phyloP scores from a whole-genome alignment of 2,329 filamentous ascomycete genomes.

The Westerdykella sp. region DNA sequence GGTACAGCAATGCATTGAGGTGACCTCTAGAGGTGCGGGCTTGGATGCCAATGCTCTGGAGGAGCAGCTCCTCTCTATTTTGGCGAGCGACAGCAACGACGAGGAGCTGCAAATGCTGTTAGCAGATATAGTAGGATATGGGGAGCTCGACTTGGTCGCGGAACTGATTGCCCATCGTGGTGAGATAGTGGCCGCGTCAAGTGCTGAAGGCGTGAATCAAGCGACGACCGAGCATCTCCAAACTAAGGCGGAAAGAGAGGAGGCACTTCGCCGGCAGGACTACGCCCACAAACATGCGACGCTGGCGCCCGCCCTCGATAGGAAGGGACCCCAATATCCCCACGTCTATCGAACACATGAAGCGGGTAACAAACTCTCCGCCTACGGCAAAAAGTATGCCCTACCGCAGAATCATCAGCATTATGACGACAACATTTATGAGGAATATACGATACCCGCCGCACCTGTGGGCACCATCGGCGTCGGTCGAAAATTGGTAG shows the following conservation, averaged over 20 bases:
- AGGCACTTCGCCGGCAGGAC: constrained; percentile 68
- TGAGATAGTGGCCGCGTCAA: constrained; percentile 48
- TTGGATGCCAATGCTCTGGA: constrained; percentile 65
- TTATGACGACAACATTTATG: constrained; percentile 70
- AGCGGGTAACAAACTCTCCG: constrained; percentile 78
- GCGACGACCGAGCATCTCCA: constrained; percentile 49
- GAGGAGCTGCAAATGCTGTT: constrained; percentile 88
- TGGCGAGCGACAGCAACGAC: constrained; percentile 63
- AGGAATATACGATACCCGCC: constrained; percentile 83
- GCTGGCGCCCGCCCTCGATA: constrained; percentile 64
- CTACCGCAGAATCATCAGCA: constrained; percentile 70
- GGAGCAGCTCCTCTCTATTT: constrained; percentile 67
- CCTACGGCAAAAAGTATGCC: constrained; percentile 73
- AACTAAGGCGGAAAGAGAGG: constrained; percentile 70
- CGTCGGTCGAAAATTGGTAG: constrained; percentile 66
- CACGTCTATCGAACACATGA: constrained; percentile 84
- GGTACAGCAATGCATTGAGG: constrained; percentile 56
- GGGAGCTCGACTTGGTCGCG: constrained; percentile 87
- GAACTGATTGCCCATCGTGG: constrained; percentile 75
- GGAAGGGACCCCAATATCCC: constrained; percentile 71
- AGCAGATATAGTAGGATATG: constrained; percentile 85
- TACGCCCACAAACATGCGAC: constrained; percentile 73
- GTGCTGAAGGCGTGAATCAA: constrained; percentile 22
- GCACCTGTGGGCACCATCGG: constrained; percentile 68
- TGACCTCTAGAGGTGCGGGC: constrained; percentile 60